Evolutionary conservation across 2,329 filamentous ascomycete species (phyloP).

Genomic region (Xenosphaeropsis pyriputrescens): DNA sequence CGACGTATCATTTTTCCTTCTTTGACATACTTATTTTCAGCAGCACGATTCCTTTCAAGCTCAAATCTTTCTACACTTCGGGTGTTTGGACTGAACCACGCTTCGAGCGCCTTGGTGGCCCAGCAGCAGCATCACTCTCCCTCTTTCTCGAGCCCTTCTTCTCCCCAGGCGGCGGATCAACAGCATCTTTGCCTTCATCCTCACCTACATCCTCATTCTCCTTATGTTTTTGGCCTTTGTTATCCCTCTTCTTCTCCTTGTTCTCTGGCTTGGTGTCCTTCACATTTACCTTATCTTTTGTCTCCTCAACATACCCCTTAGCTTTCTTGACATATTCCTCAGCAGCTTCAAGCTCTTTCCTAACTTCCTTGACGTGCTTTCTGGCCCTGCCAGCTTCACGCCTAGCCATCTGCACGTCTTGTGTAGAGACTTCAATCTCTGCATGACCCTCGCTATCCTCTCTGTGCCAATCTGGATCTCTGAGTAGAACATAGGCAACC

Average conservation of each 20-base stretch:
- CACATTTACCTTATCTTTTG: not conserved
- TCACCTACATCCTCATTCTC: not conserved
- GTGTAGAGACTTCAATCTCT: not conserved
- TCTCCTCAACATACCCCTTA: not conserved
- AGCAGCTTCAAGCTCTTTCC: not conserved
- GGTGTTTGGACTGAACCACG: too few relatives aligned
- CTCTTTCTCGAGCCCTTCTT: not conserved
- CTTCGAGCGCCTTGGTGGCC: not conserved
- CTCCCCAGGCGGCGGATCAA: not conserved
- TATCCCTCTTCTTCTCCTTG: not conserved
- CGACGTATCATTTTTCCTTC: too few relatives aligned
- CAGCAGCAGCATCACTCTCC: not conserved
- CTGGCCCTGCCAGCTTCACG: not conserved
- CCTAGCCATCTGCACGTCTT: not conserved
- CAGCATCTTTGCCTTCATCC: not conserved
- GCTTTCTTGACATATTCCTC: not conserved
- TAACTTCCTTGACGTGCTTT: not conserved
- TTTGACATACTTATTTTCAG: too few relatives aligned
- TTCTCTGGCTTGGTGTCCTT: not conserved
- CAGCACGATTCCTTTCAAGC: too few relatives aligned
- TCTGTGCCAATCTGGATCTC: slow-evolving; percentile 9
- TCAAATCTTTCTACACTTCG: too few relatives aligned
- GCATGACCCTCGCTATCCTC: not conserved
- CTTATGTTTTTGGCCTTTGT: not conserved
- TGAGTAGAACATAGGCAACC: slow-evolving; percentile 56